These are phyloP conservation scores for Sarocladiaceae sp. DNA, from an alignment of 2,329 filamentous ascomycete species.

Conservation along the genomic window DNA sequence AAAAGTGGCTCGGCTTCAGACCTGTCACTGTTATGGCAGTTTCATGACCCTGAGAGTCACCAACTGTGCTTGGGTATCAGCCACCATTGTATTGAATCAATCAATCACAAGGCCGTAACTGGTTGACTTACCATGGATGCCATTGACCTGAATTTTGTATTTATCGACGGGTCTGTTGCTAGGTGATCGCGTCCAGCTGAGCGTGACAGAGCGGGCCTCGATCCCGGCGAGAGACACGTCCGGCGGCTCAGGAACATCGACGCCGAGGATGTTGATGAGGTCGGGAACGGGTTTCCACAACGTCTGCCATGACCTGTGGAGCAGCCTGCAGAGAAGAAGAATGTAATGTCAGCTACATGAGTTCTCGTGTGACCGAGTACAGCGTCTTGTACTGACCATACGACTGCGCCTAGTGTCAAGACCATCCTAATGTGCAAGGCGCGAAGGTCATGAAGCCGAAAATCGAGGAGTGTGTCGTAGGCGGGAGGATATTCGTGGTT, in stretches of 20 bases:
- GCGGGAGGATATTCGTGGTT: constrained; percentile 20
- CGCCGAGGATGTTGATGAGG: constrained; percentile 81
- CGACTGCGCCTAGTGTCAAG: constrained; percentile 44
- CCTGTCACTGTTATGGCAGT: constrained; percentile 79
- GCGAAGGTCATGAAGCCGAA: constrained; percentile 40
- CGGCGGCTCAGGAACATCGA: constrained; percentile 87
- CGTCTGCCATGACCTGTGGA: constrained; percentile 81
- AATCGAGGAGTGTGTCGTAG: constrained; percentile 28
- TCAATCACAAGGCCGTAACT: neutral
- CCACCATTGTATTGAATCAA: neutral
- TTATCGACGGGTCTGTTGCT: constrained; percentile 65
- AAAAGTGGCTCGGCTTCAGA: constrained; percentile 78
- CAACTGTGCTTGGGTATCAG: no score
- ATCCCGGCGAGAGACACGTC: constrained; percentile 88
- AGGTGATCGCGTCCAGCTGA: constrained; percentile 81
- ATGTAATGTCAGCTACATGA: neutral
- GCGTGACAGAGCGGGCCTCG: constrained; percentile 74
- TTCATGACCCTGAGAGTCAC: constrained; percentile 58
- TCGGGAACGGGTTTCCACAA: constrained; percentile 86
- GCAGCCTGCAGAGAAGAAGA: constrained; percentile 53
- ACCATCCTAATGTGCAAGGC: constrained; percentile 48
- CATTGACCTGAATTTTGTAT: constrained; percentile 90
- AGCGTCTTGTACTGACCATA: constrained; percentile 39
- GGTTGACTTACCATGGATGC: constrained; percentile 65
- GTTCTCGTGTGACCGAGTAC: neutral